Conservation (phyloP, 164 flowering plant species). For the Magnolia changhungtana region DNA sequence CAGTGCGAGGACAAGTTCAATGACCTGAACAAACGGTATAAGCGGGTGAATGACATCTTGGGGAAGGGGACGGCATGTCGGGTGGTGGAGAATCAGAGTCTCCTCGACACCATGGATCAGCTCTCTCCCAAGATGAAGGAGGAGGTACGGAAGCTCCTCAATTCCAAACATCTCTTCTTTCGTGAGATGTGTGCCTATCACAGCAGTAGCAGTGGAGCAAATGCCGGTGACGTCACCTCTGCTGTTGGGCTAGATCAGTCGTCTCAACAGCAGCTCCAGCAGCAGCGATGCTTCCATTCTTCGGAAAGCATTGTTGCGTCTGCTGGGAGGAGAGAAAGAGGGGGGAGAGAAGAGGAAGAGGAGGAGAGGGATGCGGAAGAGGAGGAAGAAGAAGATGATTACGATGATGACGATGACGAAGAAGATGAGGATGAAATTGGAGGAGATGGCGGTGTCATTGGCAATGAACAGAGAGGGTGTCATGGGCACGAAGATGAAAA, state of each 20-base stretch:
- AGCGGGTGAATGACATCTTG: slow-evolving; percentile 85
- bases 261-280: slow-evolving; percentile 22
- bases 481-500: slow-evolving; percentile 5
- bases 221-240: slow-evolving; percentile 22
- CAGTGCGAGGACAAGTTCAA: slow-evolving; percentile 98
- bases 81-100: slow-evolving; percentile 88
- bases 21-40: slow-evolving; percentile 94
- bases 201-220: slow-evolving; percentile 39
- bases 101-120: slow-evolving; percentile 75
- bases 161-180: slow-evolving; percentile 91
- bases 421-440: slow-evolving; percentile 15
- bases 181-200: slow-evolving; percentile 98
- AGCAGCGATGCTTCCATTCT: slow-evolving; percentile 40
- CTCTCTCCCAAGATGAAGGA: slow-evolving; percentile 74
- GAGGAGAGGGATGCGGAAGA: slow-evolving; percentile 46
- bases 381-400: slow-evolving; percentile 32
- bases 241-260: slow-evolving; percentile 18
- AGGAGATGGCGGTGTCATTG: background rate
- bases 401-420: slow-evolving; percentile 16
- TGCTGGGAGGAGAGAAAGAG: slow-evolving; percentile 25
- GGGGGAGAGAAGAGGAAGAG: slow-evolving; percentile 32
- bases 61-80: slow-evolving; percentile 83
- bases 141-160: slow-evolving; percentile 74
- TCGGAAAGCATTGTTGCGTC: slow-evolving; percentile 16
- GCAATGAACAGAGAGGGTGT: slow-evolving; percentile 4